Conservation (phyloP, 1,284 basidiomycete species). For the Ustilago tritici region DNA sequence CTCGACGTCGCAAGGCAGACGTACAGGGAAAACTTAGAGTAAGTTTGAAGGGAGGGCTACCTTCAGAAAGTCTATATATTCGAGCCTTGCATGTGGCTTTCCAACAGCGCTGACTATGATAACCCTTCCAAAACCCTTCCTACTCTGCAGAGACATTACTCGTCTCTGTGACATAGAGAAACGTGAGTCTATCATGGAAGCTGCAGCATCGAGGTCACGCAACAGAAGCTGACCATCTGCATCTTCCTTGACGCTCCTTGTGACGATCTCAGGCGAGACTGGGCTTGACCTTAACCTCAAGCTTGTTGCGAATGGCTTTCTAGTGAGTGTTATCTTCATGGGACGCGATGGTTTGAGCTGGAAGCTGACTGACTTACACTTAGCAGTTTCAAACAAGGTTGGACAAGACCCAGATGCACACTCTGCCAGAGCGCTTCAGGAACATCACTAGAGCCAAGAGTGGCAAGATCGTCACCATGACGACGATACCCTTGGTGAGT, state of each 20-base stretch:
- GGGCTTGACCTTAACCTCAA: conserved; percentile 76
- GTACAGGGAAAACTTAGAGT: conserved; percentile 81
- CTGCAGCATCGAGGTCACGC: neutral
- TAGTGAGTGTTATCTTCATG: conserved; percentile 72
- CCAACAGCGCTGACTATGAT: neutral
- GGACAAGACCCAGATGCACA: conserved; percentile 15
- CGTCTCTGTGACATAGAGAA: conserved; percentile 71
- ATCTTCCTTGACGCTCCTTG: neutral
- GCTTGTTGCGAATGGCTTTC: conserved; percentile 78
- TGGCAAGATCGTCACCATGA: conserved; percentile 80
- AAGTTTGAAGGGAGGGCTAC: neutral
- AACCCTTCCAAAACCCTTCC: neutral
- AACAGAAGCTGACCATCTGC: neutral
- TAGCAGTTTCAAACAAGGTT: conserved; percentile 30
- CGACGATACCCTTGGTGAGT: conserved; percentile 76
- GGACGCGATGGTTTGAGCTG: neutral
- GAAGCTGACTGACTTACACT: neutral
- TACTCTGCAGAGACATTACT: conserved; percentile 77
- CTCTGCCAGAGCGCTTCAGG: conserved; percentile 72
- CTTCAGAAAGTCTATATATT: neutral
- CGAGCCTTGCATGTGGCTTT: neutral
- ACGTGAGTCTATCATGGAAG: conserved; percentile 9
- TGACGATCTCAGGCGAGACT: conserved; percentile 71
- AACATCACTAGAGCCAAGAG: conserved; percentile 75
- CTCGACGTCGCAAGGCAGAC: conserved; percentile 93